Base-by-base conservation (phyloP, 2,329 filamentous ascomycete species). In the Pseudogymnoascus sp. region DNA sequence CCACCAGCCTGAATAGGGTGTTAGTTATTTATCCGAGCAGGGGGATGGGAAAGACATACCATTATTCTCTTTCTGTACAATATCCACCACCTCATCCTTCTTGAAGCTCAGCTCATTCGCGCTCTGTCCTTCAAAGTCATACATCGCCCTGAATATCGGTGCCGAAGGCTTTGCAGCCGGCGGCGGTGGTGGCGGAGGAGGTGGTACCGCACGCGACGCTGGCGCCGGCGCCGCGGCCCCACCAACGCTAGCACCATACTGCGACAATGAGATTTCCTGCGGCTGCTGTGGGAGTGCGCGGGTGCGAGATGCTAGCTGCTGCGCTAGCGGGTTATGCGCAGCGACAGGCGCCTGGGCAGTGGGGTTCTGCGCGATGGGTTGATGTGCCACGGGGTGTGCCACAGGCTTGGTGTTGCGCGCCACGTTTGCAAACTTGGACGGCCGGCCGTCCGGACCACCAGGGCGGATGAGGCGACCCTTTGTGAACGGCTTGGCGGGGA, bases 61-160 rank as follows among this genome's bases (percentile, higher is more conserved):
- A 72, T 97, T 97, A 73, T 83, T 87, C 75, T 97, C 93, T 75
- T 97, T 97, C 70, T 94, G 88, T n/a, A 95, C 83, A 70, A 99
- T 86, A 72, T 95, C 85, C 60, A 99, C 83, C 57, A 96, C 75
- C 65, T 97, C 89, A 58, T 89, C 91, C 58, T 89, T 86, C 62
- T 74, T 82, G 65, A 99, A 83, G 14, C 88, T 87, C 59, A 99
- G 79, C 74, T 97, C 92, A 66, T 95, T 96, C 62, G 87, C 84
- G 65, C 83, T 90, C 67, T 93, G 88, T 14, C 91, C 91, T 60
- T 80, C 82, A 73, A 97, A 99, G 69, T 97, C 92, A 73, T 97
- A 99, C 54, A 97, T 74, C 4, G 91, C 94, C 77, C 91, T 94
- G 69, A 89, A 95, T 67, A 87, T 90, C 28, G 90, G 84, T 73